Evolutionary conservation across 225 moss, liverwort and hornwort species (phyloP).

Genomic region (Pleurozium schreberi): DNA sequence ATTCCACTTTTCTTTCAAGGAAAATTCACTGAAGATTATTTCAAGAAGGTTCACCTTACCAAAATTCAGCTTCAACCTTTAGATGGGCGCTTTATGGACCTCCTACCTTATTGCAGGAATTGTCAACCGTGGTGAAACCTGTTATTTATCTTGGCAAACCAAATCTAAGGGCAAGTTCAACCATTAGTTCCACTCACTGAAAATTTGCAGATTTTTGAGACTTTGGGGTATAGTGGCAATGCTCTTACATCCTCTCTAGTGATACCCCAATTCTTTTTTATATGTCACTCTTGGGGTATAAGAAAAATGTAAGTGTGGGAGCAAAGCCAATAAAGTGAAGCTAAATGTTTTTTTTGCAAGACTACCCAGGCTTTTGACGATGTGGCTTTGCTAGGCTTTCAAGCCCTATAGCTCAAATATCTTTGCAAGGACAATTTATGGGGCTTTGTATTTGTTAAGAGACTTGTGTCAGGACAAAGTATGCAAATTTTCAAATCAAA

Average conservation of each 20-base stretch:
- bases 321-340: neutral
- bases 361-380: accelerated
- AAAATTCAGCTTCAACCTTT: no score
- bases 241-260: no score
- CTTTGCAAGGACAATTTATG: neutral
- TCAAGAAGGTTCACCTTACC: no score
- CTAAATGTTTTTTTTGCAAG: neutral
- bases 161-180: neutral
- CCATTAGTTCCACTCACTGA: neutral
- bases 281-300: no score
- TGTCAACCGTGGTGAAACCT: accelerated
- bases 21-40: no score
- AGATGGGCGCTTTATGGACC: no score
- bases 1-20: no score
- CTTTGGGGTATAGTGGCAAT: neutral
- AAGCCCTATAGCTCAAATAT: neutral
- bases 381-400: accelerated
- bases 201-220: neutral
- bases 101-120: no score
- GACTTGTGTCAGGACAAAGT: accelerated
- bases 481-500: neutral
- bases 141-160: neutral
- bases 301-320: accelerated
- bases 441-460: no score
- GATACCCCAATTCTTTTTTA: no score